Percentiles rank a stretch among this genome's conserved stretches.
phyloP scores from a whole-genome alignment of 441 rosid species.

The Pelargonium fulgidum region DNA sequence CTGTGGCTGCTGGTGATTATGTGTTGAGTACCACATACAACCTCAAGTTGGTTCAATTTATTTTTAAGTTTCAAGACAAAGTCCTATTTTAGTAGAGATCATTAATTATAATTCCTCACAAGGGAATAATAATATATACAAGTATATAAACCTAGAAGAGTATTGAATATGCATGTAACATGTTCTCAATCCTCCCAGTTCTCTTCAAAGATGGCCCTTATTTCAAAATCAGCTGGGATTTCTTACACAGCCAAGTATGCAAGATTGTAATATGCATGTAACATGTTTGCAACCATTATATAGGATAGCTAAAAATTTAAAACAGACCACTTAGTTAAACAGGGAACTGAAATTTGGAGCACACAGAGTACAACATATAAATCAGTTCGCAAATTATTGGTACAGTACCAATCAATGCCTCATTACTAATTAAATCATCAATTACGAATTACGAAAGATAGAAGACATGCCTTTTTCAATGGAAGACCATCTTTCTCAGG shows the following conservation, averaged over 20 bases:
- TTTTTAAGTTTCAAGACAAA: not conserved
- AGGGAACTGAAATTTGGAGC: not conserved
- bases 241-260: not conserved
- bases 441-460: conserved; percentile 21
- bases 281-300: not conserved
- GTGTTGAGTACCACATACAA: not conserved
- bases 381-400: conserved; percentile 6
- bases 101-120: too few relatives aligned
- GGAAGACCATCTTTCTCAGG: conserved; percentile 90
- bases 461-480: conserved; percentile 63
- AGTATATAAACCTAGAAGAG: not conserved
- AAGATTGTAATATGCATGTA: too few relatives aligned
- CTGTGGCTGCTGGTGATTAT: not conserved
- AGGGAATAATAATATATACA: not conserved
- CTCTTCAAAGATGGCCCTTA: not conserved
- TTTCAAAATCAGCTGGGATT: not conserved
- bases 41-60: not conserved
- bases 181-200: not conserved
- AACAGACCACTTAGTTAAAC: not conserved
- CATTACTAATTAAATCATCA: conserved; percentile 12
- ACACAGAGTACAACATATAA: conserved; percentile 9
- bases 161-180: too few relatives aligned
- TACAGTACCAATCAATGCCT: conserved; percentile 8
- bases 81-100: not conserved
- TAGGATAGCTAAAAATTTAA: not conserved